Base-by-base conservation (phyloP, 78 protist species). In the Dictyostelium intermedium region DNA sequence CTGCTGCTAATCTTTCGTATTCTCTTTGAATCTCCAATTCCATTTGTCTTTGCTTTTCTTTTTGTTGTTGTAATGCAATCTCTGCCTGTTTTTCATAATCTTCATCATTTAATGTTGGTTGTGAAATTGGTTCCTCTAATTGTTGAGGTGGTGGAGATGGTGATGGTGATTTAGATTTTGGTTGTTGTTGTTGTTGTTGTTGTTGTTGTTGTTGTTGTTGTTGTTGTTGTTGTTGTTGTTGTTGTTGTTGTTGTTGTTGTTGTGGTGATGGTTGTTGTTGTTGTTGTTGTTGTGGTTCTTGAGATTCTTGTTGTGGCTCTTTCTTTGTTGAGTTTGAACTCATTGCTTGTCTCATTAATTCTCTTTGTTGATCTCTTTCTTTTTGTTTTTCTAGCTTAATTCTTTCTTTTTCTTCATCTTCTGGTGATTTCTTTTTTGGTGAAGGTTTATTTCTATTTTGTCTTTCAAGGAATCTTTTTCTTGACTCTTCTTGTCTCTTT, bases 301-400 rank as follows among this genome's bases (percentile, higher is more conserved):
- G 63, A 53, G 16, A 25, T 20, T 61, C n/a, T n/a, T 63, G 35
- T 5, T 2, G 20, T 2, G 14, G 6, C 25, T 66, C 74, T 11
- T 66, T 66, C 11, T 66, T 66, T 8, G 13, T 27, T 27, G 78
- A 35, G 1, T 34, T 30, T 7, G 80, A 39, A 43, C 32, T 50
- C 85, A 86, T 86, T 18, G 35, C 30, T 56, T 86, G 92, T 56
- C 61, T 86, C 92, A 86, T 86, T 53, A 34, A 23, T 32, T 27
- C 84, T 18, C 92, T 47, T 56, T 86, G 83, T 37, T 45, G 77
- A 76, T 86, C 92, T 35, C 92, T 16, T 86, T 86, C 84, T 81
- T 86, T 85, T 77, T 86, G 92, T 37, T 86, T 86, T 16, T 73
- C 76, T 6, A 86, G 53, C 39, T n/a, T 53, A 0, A 47, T 23